Percentiles rank a stretch among this genome's conserved stretches.
Conservation (phyloP, 2,329 filamentous ascomycete genomes). For the Nemania sp. region DNA sequence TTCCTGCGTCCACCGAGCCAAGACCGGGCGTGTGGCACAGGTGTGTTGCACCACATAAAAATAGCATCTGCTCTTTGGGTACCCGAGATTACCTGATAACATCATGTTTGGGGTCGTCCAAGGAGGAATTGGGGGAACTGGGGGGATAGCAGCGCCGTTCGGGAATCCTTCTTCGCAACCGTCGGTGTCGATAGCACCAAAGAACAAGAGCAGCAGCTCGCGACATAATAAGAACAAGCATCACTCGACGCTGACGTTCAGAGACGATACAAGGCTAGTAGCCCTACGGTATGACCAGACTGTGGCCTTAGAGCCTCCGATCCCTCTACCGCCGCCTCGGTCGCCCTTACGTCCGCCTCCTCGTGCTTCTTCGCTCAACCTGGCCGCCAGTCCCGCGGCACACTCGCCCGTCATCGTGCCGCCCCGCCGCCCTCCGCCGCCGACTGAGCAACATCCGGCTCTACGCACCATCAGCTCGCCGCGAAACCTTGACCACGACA, state of each 20-base stretch:
- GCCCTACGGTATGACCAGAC: conserved; percentile 72
- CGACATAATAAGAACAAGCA: conserved; percentile 55
- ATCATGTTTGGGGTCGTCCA: conserved; percentile 37
- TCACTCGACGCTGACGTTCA: conserved; percentile 55
- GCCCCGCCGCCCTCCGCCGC: conserved; percentile 56
- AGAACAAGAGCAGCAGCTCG: conserved; percentile 49
- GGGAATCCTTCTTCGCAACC: conserved; percentile 37
- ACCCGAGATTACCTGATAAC: conserved; percentile 23
- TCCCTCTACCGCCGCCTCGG: conserved; percentile 62
- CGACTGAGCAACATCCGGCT: conserved; percentile 66
- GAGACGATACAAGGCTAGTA: conserved; percentile 64
- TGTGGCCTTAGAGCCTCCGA: conserved; percentile 67
- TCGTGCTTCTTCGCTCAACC: conserved; percentile 47
- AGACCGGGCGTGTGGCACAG: conserved; percentile 16
- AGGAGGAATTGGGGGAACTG: conserved; percentile 29
- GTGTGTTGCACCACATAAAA: conserved; percentile 29
- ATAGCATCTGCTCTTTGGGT: conserved; percentile 21
- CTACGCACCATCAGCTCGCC: conserved; percentile 55
- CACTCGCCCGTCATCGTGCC: conserved; percentile 34
- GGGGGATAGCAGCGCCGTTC: conserved; percentile 32
- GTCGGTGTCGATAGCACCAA: conserved; percentile 50
- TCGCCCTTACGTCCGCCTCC: conserved; percentile 52
- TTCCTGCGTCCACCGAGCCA: conserved; percentile 6
- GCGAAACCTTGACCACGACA: conserved; percentile 54
- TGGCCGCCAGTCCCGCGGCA: conserved; percentile 35